Evolutionary conservation across 345 rosid genomes (phyloP).

Genomic region (Excoecaria cochinchinensis): DNA sequence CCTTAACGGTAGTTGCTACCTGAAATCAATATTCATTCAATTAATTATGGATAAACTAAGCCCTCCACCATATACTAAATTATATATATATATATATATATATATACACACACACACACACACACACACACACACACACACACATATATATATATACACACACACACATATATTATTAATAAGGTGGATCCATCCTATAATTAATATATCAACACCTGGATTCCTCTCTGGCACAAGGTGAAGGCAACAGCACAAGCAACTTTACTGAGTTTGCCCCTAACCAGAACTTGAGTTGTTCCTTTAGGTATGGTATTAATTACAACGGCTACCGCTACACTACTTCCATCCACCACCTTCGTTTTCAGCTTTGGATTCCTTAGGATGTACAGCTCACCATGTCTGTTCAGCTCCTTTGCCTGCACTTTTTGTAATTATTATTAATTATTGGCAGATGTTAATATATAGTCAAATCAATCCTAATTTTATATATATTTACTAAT

Average conservation of each 20-base stretch:
- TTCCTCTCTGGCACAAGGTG: constrained; percentile 45
- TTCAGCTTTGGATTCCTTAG: constrained; percentile 43
- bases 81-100: no score
- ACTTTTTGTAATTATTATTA: not conserved
- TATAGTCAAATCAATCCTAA: no score
- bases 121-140: no score
- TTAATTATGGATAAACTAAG: no score
- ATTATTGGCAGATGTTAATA: not conserved
- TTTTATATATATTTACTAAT: no score
- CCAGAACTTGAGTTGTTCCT: constrained; percentile 47
- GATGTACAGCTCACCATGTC: constrained; percentile 46
- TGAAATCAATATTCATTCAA: not conserved
- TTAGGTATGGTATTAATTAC: constrained; percentile 54
- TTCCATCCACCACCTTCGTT: constrained; percentile 67
- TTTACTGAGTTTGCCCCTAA: constrained; percentile 47
- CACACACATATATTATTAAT: no score
- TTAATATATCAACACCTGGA: constrained; percentile 36
- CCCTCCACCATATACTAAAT: no score
- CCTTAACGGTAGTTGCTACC: constrained; percentile 39
- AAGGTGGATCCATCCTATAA: no score
- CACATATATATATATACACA: no score
- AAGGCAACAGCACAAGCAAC: constrained; percentile 50
- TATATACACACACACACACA: no score
- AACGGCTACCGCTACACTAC: constrained; percentile 52
- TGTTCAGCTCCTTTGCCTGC: constrained; percentile 57